phyloP scores from a whole-genome alignment of 2,329 filamentous ascomycete genomes.

The Exophiala xenobiotica region DNA sequence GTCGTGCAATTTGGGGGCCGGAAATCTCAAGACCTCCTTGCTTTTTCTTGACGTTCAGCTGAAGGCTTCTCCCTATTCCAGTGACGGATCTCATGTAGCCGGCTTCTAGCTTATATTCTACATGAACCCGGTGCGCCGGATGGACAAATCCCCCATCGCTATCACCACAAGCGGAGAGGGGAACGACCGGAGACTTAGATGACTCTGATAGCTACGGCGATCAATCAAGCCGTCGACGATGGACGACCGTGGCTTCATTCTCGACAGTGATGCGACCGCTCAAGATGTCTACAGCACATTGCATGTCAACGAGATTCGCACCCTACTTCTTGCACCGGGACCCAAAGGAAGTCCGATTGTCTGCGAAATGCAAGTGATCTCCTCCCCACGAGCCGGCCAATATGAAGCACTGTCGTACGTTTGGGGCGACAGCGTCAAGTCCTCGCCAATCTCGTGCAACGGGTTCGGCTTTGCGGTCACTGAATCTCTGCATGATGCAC shows the following conservation, averaged over 20 bases:
- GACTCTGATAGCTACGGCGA: too few relatives aligned
- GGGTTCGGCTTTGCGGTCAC: constrained; percentile 21
- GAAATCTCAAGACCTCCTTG: not conserved
- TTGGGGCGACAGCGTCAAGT: constrained; percentile 19
- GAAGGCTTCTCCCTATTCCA: too few relatives aligned
- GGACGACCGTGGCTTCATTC: constrained; percentile 20
- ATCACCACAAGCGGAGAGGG: too few relatives aligned
- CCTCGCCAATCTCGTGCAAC: constrained; percentile 16
- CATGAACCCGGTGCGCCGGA: too few relatives aligned
- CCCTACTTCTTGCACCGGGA: constrained; percentile 16
- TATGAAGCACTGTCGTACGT: constrained; percentile 25
- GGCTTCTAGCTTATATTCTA: too few relatives aligned
- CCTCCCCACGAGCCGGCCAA: constrained; percentile 11
- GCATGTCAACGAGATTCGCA: constrained; percentile 13
- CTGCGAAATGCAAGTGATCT: constrained; percentile 19
- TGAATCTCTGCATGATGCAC: constrained; percentile 15
- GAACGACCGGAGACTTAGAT: too few relatives aligned
- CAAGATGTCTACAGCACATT: constrained; percentile 20
- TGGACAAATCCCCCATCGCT: too few relatives aligned
- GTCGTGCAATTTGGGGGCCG: not conserved
- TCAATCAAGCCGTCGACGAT: too few relatives aligned
- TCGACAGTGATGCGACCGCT: constrained; percentile 13
- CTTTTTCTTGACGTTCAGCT: not conserved
- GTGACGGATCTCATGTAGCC: too few relatives aligned
- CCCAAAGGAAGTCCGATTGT: constrained; percentile 12